phyloP scores from a whole-genome alignment of 2,329 filamentous ascomycete genomes.

The Xylariaceae sp. region DNA sequence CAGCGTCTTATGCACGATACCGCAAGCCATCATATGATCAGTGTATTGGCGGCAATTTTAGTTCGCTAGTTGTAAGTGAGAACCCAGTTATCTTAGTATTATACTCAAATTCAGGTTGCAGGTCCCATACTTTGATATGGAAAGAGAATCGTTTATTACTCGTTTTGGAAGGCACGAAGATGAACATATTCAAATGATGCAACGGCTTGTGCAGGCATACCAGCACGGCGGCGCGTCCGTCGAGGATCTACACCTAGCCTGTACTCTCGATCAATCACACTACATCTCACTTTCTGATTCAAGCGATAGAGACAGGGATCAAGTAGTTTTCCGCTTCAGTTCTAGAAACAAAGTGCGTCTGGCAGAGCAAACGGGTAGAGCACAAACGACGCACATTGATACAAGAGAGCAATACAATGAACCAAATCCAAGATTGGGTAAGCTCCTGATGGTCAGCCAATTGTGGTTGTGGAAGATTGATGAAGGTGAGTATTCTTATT shows the following conservation, averaged over 20 bases:
- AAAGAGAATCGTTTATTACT: neutral
- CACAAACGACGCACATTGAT: neutral
- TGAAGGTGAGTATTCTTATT: neutral
- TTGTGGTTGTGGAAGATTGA: constrained; percentile 1
- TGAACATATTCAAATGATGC: neutral
- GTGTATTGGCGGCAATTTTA: neutral
- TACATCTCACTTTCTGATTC: constrained; percentile 1
- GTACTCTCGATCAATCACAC: constrained; percentile 1
- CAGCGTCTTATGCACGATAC: neutral
- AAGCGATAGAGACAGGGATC: neutral
- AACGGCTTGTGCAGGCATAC: neutral
- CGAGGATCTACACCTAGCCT: constrained; percentile 1
- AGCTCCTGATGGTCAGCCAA: constrained; percentile 1
- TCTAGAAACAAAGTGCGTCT: neutral
- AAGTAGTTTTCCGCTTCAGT: neutral
- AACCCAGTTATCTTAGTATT: neutral
- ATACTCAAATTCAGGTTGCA: neutral
- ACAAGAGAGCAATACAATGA: too few relatives aligned
- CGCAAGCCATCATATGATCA: neutral
- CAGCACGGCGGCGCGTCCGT: neutral
- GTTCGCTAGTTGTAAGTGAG: neutral
- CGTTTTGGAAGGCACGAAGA: neutral
- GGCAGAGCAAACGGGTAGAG: neutral
- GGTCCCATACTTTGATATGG: neutral
- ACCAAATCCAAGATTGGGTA: too few relatives aligned